Conservation (phyloP, 176 grass and related monocot genomes). For the Thalia dealbata region DNA sequence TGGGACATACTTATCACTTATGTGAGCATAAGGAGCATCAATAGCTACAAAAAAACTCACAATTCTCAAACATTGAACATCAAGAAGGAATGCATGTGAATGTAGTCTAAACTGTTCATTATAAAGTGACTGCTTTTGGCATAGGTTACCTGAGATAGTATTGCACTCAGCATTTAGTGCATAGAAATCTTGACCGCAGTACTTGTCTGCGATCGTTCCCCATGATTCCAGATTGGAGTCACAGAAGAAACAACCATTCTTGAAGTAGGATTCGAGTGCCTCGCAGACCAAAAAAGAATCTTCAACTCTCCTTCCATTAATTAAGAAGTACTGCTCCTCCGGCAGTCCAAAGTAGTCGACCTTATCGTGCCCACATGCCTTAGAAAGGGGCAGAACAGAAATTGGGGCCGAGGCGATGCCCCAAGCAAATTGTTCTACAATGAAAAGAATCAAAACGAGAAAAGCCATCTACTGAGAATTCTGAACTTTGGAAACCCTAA, state of each 20-base stretch:
- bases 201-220: conserved; percentile 34
- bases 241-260: conserved; percentile 50
- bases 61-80: not conserved
- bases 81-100: not conserved
- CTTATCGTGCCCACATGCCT: conserved; percentile 56
- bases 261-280: conserved; percentile 50
- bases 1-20: not conserved
- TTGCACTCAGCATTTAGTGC: conserved; percentile 12
- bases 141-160: conserved; percentile 33
- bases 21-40: not conserved
- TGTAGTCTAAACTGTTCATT: not conserved
- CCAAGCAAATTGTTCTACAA: conserved; percentile 30
- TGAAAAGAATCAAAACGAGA: conserved; percentile 27
- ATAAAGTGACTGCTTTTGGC: not conserved
- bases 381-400: conserved; percentile 21
- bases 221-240: conserved; percentile 26
- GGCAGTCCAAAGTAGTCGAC: conserved; percentile 32
- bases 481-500: not conserved
- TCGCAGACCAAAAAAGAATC: conserved; percentile 50
- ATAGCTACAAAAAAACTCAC: not conserved
- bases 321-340: conserved; percentile 31
- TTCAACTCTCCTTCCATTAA: conserved; percentile 44
- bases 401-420: conserved; percentile 21
- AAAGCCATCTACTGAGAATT: not conserved
- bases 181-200: conserved; percentile 26